phyloP scores from a whole-genome alignment of 345 rosid species.

The Heritiera littoralis region DNA sequence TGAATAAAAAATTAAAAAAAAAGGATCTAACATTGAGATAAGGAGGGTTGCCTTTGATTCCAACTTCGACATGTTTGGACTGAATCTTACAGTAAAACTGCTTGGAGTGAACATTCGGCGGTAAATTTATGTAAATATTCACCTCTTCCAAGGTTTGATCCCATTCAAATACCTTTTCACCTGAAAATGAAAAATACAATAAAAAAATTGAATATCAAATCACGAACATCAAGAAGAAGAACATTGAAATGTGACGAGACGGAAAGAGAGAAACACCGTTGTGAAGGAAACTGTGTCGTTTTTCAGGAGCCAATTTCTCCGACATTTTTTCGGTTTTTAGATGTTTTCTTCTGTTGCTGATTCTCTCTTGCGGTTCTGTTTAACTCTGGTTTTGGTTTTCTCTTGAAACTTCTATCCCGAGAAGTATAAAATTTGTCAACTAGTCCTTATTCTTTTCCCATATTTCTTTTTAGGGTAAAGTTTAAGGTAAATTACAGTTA shows the following conservation, averaged over 20 bases:
- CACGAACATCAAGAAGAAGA: neutral
- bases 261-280: slow-evolving; percentile 33
- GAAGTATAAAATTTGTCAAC: neutral
- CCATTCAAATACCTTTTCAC: slow-evolving; percentile 86
- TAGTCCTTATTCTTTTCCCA: neutral
- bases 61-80: slow-evolving; percentile 81
- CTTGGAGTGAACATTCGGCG: slow-evolving; percentile 71
- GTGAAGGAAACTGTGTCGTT: slow-evolving; percentile 55
- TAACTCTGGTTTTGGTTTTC: neutral
- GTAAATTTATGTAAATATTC: slow-evolving; percentile 69
- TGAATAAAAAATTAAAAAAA: neutral
- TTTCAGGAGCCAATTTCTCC: slow-evolving; percentile 71
- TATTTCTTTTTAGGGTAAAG: neutral
- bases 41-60: slow-evolving; percentile 97
- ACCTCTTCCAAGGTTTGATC: slow-evolving; percentile 93
- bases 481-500: neutral
- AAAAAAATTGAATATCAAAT: neutral
- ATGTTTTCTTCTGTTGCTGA: neutral
- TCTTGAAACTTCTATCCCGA: neutral
- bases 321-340: slow-evolving; percentile 36
- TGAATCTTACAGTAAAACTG: slow-evolving; percentile 79
- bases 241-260: neutral
- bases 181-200: slow-evolving; percentile 30
- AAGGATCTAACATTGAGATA: slow-evolving; percentile 67
- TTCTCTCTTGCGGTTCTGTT: neutral